A percentile compares a stretch with the other conserved stretches of the same genome.
Conservation (phyloP, 306 rosid species). For the Prunus campanulata region DNA sequence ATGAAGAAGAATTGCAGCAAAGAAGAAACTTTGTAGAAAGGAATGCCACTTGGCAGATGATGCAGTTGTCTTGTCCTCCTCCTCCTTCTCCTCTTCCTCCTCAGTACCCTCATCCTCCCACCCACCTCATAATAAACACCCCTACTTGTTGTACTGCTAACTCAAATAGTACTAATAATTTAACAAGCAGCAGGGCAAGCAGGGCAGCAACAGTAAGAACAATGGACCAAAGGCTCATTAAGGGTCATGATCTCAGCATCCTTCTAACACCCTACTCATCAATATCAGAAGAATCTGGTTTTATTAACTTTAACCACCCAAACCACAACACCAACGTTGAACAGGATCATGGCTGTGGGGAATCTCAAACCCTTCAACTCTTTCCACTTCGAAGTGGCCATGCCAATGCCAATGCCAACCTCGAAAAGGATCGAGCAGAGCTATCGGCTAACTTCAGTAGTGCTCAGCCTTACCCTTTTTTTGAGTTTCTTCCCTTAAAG, state of each 20-base stretch:
- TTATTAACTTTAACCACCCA: not conserved
- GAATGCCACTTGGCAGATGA: constrained; percentile 89
- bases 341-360: constrained; percentile 22
- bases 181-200: not conserved
- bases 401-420: constrained; percentile 9
- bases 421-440: constrained; percentile 38
- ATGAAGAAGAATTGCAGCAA: constrained; percentile 59
- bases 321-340: constrained; percentile 6
- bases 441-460: constrained; percentile 30
- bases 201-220: not conserved
- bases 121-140: constrained; percentile 42
- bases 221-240: constrained; percentile 56
- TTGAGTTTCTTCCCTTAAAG: constrained; percentile 77
- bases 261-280: constrained; percentile 38
- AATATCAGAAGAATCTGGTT: constrained; percentile 18
- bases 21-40: constrained; percentile 60
- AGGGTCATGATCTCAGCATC: constrained; percentile 49
- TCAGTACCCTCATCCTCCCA: not conserved
- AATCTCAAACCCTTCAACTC: constrained; percentile 81
- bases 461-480: constrained; percentile 42
- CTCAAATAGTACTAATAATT: not conserved
- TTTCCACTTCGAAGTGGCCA: constrained; percentile 58
- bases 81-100: not conserved
- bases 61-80: constrained; percentile 51
- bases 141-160: not conserved